Evolutionary conservation across 2,329 filamentous ascomycete species (phyloP).

Genomic region (Bipolaris bicolor): DNA sequence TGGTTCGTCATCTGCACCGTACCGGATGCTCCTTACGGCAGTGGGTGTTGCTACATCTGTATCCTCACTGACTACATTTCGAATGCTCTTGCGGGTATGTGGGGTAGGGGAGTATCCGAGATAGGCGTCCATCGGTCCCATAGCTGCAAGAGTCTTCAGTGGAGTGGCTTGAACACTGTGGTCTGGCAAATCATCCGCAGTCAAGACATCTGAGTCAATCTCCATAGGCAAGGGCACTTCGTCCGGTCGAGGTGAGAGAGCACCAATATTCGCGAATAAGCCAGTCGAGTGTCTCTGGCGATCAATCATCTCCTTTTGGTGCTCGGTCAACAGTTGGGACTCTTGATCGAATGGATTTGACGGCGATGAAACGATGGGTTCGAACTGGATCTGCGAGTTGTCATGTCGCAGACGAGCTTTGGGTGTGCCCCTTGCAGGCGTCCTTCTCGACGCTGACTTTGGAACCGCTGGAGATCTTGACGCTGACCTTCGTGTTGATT

Average conservation of each 20-base stretch:
- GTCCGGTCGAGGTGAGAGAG: slow-evolving; percentile 25
- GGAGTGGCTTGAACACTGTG: slow-evolving; percentile 36
- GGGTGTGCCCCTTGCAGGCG: slow-evolving; percentile 39
- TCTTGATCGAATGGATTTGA: slow-evolving; percentile 57
- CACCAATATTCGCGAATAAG: slow-evolving; percentile 69
- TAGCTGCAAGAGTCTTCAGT: slow-evolving; percentile 29
- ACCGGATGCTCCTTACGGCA: slow-evolving; percentile 30
- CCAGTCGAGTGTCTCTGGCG: slow-evolving; percentile 69
- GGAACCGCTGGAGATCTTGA: slow-evolving; percentile 37
- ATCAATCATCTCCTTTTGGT: slow-evolving; percentile 77
- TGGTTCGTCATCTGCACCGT: slow-evolving; percentile 34
- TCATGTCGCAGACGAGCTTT: slow-evolving; percentile 72
- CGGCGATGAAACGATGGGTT: slow-evolving; percentile 68
- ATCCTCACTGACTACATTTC: slow-evolving; percentile 35
- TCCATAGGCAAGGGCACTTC: slow-evolving; percentile 34
- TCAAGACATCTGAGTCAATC: slow-evolving; percentile 38
- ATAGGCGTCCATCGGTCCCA: slow-evolving; percentile 45
- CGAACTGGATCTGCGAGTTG: slow-evolving; percentile 81
- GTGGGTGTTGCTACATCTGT: slow-evolving; percentile 38
- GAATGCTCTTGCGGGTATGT: slow-evolving; percentile 35
- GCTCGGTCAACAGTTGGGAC: slow-evolving; percentile 78
- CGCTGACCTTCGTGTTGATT: slow-evolving; percentile 28
- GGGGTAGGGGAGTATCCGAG: slow-evolving; percentile 48
- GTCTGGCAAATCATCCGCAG: slow-evolving; percentile 32
- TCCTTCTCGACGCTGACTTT: slow-evolving; percentile 27